These are phyloP conservation scores for Microstegium vimineum DNA, from an alignment of 176 grass and related monocot genomes.

Conservation along the genomic window DNA sequence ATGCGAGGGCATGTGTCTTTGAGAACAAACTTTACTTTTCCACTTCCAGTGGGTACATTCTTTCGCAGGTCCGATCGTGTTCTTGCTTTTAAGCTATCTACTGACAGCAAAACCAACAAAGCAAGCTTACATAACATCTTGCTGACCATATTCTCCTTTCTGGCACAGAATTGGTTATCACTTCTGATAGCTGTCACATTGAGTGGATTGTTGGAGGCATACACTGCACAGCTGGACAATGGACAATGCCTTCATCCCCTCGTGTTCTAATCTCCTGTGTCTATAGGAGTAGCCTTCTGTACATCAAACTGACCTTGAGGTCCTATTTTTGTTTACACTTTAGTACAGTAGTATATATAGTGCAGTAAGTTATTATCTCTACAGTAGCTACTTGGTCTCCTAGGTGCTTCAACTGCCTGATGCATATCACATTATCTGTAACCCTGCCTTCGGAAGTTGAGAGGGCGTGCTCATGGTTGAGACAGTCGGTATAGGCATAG, in stretches of 20 bases:
- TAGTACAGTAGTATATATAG: conserved; percentile 10
- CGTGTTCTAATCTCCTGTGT: conserved; percentile 83
- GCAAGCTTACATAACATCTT: conserved; percentile 21
- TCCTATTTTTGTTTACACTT: conserved; percentile 21
- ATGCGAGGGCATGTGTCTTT: too few relatives aligned
- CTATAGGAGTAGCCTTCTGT: conserved; percentile 37
- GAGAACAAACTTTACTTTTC: too few relatives aligned
- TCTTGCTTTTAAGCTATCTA: background rate
- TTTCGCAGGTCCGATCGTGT: conserved; percentile 67
- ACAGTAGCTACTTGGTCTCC: background rate
- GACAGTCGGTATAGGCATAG: conserved; percentile 8
- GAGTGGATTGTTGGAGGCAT: conserved; percentile 79
- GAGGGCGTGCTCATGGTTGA: background rate
- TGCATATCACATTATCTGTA: background rate
- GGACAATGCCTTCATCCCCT: conserved; percentile 98
- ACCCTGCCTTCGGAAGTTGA: background rate
- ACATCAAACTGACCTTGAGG: conserved; percentile 30
- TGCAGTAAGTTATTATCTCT: background rate
- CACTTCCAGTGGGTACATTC: conserved; percentile 80
- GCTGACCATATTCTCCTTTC: conserved; percentile 12
- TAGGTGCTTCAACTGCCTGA: background rate
- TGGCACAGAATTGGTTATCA: conserved; percentile 80
- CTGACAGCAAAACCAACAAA: background rate
- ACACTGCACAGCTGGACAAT: conserved; percentile 87
- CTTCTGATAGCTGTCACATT: conserved; percentile 72